phyloP scores from a whole-genome alignment of 176 grass and related monocot species.

The Neostapfia colusana region DNA sequence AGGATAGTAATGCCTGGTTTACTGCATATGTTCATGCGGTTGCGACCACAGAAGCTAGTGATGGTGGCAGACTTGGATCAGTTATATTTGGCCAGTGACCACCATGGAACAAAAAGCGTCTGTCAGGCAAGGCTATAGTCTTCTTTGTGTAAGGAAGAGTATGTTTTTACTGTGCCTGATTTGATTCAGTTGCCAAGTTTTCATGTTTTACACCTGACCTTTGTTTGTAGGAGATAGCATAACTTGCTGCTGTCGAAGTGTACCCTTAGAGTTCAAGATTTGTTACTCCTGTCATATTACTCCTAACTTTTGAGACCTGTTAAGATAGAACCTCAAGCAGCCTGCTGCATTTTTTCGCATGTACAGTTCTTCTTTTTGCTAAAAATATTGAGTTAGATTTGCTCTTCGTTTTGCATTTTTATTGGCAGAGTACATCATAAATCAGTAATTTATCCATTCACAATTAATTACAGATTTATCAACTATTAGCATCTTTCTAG shows the following conservation, averaged over 20 bases:
- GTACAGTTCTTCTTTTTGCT: not conserved
- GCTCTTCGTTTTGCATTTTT: not conserved
- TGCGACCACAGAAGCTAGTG: constrained; percentile 1
- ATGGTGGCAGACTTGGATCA: not conserved
- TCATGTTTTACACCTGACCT: not conserved
- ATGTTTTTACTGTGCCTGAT: not conserved
- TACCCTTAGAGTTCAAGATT: not conserved
- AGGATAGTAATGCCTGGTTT: not conserved
- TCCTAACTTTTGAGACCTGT: not conserved
- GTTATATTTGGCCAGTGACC: not conserved
- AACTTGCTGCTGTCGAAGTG: not conserved
- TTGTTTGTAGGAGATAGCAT: not conserved
- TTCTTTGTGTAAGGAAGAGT: not conserved
- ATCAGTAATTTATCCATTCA: not conserved
- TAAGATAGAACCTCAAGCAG: not conserved
- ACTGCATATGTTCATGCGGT: constrained; percentile 9
- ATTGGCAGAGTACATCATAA: not conserved
- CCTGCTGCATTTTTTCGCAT: not conserved
- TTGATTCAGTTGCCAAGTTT: not conserved
- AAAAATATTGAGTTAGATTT: not conserved
- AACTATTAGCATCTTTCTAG: not conserved
- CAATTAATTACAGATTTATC: constrained; percentile 11
- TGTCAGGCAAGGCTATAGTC: constrained; percentile 13
- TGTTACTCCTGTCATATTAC: not conserved
- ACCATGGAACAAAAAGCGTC: constrained; percentile 21